A percentile compares a stretch with the other conserved stretches of the same genome.
Evolutionary conservation across 225 moss, liverwort and hornwort species (phyloP).

Genomic region (Lunularia cruciata): DNA sequence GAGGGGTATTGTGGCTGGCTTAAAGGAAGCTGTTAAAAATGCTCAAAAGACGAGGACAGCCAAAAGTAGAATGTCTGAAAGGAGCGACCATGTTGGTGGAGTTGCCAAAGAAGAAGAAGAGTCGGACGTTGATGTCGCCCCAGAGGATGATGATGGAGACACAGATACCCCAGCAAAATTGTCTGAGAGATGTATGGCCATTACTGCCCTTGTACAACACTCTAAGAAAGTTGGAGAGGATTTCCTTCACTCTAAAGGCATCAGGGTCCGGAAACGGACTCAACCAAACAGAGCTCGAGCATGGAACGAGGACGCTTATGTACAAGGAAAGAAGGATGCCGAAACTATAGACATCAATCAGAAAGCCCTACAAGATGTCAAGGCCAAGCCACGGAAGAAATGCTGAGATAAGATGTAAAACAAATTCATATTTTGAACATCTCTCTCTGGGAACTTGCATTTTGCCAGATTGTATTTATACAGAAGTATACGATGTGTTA

Average conservation of each 20-base stretch:
- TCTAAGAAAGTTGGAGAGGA: slow-evolving; percentile 50
- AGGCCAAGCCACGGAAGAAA: slow-evolving; percentile 18
- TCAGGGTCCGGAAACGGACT: slow-evolving; percentile 36
- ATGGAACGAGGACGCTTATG: slow-evolving; percentile 40
- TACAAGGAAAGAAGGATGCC: slow-evolving; percentile 41
- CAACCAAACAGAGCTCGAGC: slow-evolving; percentile 6
- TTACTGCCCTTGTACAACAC: slow-evolving; percentile 44
- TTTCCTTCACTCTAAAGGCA: slow-evolving; percentile 40
- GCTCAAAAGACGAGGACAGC: slow-evolving; percentile 20
- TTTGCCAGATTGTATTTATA: too few relatives aligned
- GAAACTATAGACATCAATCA: slow-evolving; percentile 48
- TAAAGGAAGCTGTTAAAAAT: slow-evolving; percentile 38
- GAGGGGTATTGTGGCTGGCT: slow-evolving; percentile 48
- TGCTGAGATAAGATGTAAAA: background rate
- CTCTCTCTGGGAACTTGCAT: too few relatives aligned
- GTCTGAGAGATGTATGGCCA: slow-evolving; percentile 38
- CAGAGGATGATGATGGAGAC: background rate
- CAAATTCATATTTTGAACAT: too few relatives aligned
- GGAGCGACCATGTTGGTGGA: background rate
- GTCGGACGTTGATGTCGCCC: slow-evolving; percentile 1
- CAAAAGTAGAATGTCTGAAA: background rate
- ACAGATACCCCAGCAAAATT: background rate
- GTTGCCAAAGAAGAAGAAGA: slow-evolving; percentile 10
- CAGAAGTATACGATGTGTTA: too few relatives aligned
- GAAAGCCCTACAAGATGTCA: slow-evolving; percentile 33